Conservation (phyloP, 1,284 basidiomycete genomes). For the Mrakiaceae sp. region DNA sequence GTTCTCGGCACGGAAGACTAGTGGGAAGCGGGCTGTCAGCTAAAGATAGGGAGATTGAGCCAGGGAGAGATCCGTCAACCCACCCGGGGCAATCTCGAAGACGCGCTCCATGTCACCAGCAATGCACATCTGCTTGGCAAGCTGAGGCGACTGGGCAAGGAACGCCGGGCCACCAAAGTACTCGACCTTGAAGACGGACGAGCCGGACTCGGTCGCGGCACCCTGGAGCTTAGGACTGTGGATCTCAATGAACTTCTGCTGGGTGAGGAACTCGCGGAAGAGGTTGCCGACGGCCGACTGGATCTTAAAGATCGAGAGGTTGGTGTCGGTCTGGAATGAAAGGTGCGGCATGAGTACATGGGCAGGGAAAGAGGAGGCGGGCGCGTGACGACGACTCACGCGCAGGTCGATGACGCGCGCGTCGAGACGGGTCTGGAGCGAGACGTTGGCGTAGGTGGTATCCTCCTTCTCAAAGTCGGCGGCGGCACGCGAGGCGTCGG, state of each 20-base stretch:
- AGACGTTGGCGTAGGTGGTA: slow-evolving; percentile 47
- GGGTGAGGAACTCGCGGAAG: slow-evolving; percentile 76
- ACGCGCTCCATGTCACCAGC: slow-evolving; percentile 96
- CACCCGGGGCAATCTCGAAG: slow-evolving; percentile 76
- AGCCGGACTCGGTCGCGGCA: slow-evolving; percentile 91
- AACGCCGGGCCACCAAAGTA: slow-evolving; percentile 83
- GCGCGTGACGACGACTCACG: slow-evolving; percentile 39
- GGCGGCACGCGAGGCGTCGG: slow-evolving; percentile 82
- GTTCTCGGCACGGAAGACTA: slow-evolving; percentile 96
- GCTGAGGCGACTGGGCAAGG: slow-evolving; percentile 92
- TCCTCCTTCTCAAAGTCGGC: slow-evolving; percentile 58
- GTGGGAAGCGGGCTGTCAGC: slow-evolving; percentile 7
- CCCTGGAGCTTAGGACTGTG: slow-evolving; percentile 97
- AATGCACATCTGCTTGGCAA: slow-evolving; percentile 99
- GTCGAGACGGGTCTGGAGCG: slow-evolving; percentile 87
- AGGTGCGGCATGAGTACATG: too few species aligned
- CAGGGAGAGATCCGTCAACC: slow-evolving; percentile 7
- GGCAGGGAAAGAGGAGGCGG: background rate
- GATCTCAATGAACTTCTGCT: slow-evolving; percentile 77
- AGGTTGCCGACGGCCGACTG: slow-evolving; percentile 78
- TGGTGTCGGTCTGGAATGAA: slow-evolving; percentile 65
- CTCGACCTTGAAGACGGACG: slow-evolving; percentile 92
- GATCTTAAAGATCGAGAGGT: slow-evolving; percentile 90
- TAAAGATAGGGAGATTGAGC: background rate
- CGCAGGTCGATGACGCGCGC: slow-evolving; percentile 90